phyloP scores from a whole-genome alignment of 179 eudicot genomes.

The Spinacia oleracea region DNA sequence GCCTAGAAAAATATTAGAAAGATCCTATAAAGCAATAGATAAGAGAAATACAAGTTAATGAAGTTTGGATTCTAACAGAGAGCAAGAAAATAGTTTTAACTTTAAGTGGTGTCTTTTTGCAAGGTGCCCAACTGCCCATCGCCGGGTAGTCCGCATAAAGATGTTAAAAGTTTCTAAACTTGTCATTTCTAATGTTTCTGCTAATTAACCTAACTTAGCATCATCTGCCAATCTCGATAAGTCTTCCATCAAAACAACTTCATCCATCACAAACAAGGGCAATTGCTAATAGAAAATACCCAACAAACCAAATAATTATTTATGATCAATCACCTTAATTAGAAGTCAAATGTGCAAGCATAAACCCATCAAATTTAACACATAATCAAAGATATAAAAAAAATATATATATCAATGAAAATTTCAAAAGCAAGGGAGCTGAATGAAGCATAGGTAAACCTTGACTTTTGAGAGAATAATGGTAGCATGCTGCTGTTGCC shows the following conservation, averaged over 20 bases:
- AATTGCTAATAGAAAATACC: constrained; percentile 1
- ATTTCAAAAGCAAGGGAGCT: not conserved
- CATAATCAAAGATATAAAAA: not conserved
- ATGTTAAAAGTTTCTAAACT: not conserved
- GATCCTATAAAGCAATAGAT: too few relatives aligned
- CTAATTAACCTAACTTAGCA: not conserved
- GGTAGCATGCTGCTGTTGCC: constrained; percentile 82
- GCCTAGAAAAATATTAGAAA: too few relatives aligned
- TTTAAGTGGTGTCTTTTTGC: not conserved
- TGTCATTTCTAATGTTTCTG: too few relatives aligned
- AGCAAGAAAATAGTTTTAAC: not conserved
- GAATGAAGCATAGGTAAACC: constrained; percentile 33
- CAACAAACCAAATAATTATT: not conserved
- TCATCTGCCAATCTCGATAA: not conserved
- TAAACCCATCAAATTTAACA: constrained; percentile 2
- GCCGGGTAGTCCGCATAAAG: constrained; percentile 1
- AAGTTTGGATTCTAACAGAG: too few relatives aligned
- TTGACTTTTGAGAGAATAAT: constrained; percentile 75
- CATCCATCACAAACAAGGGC: not conserved
- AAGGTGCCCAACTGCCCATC: too few relatives aligned
- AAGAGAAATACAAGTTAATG: too few relatives aligned
- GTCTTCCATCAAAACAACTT: not conserved
- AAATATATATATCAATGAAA: not conserved
- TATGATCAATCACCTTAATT: constrained; percentile 11
- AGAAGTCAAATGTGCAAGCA: not conserved